Evolutionary conservation across 2,329 filamentous ascomycete genomes (phyloP).

Genomic region (Cadophora sp.): DNA sequence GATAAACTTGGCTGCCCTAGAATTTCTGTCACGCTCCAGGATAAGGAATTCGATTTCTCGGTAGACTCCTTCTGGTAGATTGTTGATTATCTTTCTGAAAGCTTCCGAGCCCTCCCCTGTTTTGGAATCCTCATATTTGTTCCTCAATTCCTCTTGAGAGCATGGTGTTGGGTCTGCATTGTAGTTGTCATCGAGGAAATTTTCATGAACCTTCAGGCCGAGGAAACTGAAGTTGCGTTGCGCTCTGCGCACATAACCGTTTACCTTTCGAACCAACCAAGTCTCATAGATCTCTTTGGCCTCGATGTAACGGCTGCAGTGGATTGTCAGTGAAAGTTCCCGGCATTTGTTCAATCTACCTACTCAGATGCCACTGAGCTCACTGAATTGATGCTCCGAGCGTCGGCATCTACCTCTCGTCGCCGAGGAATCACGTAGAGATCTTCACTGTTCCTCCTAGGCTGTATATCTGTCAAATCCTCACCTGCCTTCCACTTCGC

Average conservation of each 20-base stretch:
- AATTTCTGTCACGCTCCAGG: slow-evolving; percentile 5
- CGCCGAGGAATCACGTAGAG: background rate
- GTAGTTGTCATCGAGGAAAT: background rate
- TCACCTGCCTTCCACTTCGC: slow-evolving; percentile 3
- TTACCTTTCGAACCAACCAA: slow-evolving; percentile 9
- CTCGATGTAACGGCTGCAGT: background rate
- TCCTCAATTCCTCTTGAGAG: slow-evolving; percentile 14
- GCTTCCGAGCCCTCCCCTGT: background rate
- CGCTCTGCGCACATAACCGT: background rate
- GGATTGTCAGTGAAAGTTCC: background rate
- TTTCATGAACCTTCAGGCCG: slow-evolving; percentile 3
- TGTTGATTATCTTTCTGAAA: background rate
- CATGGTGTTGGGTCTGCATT: slow-evolving; percentile 7
- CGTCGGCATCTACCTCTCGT: slow-evolving; percentile 1
- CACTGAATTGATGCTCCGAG: slow-evolving; percentile 3
- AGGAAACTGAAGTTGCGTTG: slow-evolving; percentile 7
- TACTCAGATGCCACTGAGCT: background rate
- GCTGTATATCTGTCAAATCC: background rate
- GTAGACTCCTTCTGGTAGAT: background rate
- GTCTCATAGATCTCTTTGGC: slow-evolving; percentile 9
- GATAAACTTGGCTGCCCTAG: background rate
- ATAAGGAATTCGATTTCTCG: slow-evolving; percentile 14
- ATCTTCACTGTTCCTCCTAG: background rate
- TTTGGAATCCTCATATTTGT: background rate
- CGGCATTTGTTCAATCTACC: background rate